phyloP scores from a whole-genome alignment of 768 basidiomycete species.

The Dentipellis fragilis region DNA sequence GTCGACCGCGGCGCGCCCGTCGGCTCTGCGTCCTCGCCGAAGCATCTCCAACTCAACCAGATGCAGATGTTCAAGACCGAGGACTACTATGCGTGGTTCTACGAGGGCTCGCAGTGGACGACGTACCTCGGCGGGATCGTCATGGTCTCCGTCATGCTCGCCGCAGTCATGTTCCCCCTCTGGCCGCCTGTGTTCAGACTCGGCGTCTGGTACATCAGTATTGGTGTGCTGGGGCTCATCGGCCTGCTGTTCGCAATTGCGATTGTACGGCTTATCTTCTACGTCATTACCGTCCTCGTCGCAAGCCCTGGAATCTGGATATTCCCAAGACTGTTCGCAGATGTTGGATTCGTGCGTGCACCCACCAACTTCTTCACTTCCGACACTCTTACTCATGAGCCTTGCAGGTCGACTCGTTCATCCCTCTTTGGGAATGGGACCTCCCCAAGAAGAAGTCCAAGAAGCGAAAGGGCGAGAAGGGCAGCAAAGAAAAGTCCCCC shows the following conservation, averaged over 20 bases:
- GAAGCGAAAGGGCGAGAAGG: conserved; percentile 55
- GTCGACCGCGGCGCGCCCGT: conserved; percentile 66
- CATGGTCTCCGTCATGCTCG: conserved; percentile 91
- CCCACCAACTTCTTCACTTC: not conserved
- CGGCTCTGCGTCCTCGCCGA: conserved; percentile 66
- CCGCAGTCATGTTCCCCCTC: conserved; percentile 97
- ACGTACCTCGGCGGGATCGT: conserved; percentile 83
- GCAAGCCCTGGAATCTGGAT: conserved; percentile 95
- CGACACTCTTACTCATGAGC: not conserved
- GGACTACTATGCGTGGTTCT: conserved; percentile 95
- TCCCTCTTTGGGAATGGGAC: conserved; percentile 97
- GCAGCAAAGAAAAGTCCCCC: conserved; percentile 32
- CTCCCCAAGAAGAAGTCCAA: conserved; percentile 58
- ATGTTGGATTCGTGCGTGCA: conserved; percentile 89
- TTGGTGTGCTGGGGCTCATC: conserved; percentile 79
- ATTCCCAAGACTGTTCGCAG: conserved; percentile 95
- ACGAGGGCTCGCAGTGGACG: conserved; percentile 88
- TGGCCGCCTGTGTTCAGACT: conserved; percentile 92
- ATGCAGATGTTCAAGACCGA: conserved; percentile 72
- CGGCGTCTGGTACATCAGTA: conserved; percentile 92
- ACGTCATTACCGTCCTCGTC: conserved; percentile 81
- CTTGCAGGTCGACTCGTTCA: conserved; percentile 89
- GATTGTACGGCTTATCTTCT: conserved; percentile 86
- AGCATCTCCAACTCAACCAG: conserved; percentile 67
- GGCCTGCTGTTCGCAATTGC: conserved; percentile 87